Evolutionary conservation across 2,329 filamentous ascomycete genomes (phyloP), one percentile per base, ranked within the genome.

Genomic region (Allantophomopsis cytisporea): DNA sequence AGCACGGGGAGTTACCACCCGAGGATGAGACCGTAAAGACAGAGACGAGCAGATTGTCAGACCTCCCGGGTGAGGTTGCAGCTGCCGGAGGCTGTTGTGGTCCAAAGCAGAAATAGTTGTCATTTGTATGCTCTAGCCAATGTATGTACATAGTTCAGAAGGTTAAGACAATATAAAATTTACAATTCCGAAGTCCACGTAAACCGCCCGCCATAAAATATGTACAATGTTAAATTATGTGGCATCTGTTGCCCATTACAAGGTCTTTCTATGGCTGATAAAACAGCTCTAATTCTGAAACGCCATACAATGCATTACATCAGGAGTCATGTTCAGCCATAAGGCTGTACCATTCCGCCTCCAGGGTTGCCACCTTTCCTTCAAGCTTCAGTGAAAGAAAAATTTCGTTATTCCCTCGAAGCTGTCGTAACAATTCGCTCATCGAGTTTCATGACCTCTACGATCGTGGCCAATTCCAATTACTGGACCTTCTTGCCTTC

Each of bases 1-100:
- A 71, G 45, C 69, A 76, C 53, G 74, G 73, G 30, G 77, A 80
- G 55, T 49, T 52, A 18, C 30, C 23, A 67, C 14, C 50, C 60
- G 11, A 28, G 11, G 23, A 28, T 8, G 5, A 28, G 23, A 12
- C 23, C 23, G 8, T 3, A 28, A 28, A 28, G 7, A 8, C 8
- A 28, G 23, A 28, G 7, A 6, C 23, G 5, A 28, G 23, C 23
- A 28, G 7, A 5, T 28, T 28, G 23, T 28, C 23, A 40, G 59
- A 59, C 4, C 54, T 75, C 35, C 67, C 65, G 12, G 64, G 70
- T 47, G 56, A 55, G n/a, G 69, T 62, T 7, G 61, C 58, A 8
- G 50, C 50, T 7, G 56, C 59, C 13, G 66, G 67, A 0, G 69
- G 67, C 3, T 76, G 73, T 52, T 76, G 73, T 47, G 57, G 59